Evolutionary conservation across 441 rosid species (phyloP).

Genomic region (Breynia disticha): DNA sequence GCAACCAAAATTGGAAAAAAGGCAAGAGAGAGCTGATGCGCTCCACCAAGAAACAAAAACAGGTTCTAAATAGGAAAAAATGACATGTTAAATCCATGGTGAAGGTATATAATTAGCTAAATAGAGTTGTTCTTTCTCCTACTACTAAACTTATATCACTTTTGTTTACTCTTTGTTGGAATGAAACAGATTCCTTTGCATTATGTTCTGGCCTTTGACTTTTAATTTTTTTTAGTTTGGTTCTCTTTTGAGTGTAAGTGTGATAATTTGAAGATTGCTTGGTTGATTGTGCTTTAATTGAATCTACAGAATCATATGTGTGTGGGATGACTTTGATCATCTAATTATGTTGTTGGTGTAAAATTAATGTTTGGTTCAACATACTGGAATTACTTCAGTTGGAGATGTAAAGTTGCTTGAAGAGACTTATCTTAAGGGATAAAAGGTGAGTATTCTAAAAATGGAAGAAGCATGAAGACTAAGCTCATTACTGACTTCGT

Average conservation of each 20-base stretch:
- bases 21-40: constrained; percentile 85
- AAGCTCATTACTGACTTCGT: no score
- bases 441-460: constrained; percentile 49
- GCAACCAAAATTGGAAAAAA: constrained; percentile 96
- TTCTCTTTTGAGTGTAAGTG: no score
- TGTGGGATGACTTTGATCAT: no score
- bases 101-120: constrained; percentile 41
- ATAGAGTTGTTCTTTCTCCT: not conserved
- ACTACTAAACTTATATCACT: no score
- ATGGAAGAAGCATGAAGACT: no score
- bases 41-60: constrained; percentile 94
- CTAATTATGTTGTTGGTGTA: constrained; percentile 1
- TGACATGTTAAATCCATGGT: constrained; percentile 91
- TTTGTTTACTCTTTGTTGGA: no score
- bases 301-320: no score
- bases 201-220: no score
- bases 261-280: no score
- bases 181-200: no score
- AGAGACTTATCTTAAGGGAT: constrained; percentile 99
- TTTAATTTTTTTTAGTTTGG: no score
- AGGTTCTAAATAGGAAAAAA: constrained; percentile 87
- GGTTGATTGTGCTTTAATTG: no score
- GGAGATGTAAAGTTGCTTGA: constrained; percentile 93
- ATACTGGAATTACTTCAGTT: constrained; percentile 80
- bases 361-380: constrained; percentile 12